Conservation (phyloP, 225 moss, liverwort and hornwort species). For the Pseudoscleropodium purum region DNA sequence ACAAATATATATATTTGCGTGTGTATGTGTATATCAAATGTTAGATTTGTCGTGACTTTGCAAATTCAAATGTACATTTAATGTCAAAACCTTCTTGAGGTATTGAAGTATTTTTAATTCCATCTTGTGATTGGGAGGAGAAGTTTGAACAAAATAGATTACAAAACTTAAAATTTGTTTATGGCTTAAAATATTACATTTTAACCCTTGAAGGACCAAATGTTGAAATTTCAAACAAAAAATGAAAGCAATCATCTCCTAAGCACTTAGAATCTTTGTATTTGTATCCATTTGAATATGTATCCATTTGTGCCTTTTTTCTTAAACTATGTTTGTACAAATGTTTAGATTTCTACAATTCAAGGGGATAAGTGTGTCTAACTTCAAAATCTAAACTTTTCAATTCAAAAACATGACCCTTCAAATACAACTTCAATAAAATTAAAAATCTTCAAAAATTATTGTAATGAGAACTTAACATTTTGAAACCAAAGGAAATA, state of each 20-base stretch:
- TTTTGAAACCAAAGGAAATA: not conserved
- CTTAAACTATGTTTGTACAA: not conserved
- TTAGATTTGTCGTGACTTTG: not conserved
- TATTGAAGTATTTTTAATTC: not conserved
- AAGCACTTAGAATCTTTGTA: not conserved
- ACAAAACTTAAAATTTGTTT: not conserved
- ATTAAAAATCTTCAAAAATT: not conserved
- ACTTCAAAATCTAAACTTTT: not conserved
- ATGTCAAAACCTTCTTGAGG: not conserved
- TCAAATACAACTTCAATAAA: not conserved
- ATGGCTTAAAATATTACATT: not conserved
- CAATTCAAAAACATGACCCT: too few species aligned
- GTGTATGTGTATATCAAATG: not conserved
- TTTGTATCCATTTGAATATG: not conserved
- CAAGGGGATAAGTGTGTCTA: fast-evolving
- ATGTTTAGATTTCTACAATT: not conserved
- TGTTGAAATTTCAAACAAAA: not conserved
- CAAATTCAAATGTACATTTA: not conserved
- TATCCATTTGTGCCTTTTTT: not conserved
- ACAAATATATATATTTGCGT: too few species aligned
- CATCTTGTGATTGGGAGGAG: not conserved
- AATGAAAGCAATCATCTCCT: not conserved
- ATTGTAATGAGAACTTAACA: not conserved
- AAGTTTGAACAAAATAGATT: not conserved
- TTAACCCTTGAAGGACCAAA: too few species aligned